Evolutionary conservation across 2,329 filamentous ascomycete genomes (phyloP).

Genomic region (Teratosphaeria gauchensis): DNA sequence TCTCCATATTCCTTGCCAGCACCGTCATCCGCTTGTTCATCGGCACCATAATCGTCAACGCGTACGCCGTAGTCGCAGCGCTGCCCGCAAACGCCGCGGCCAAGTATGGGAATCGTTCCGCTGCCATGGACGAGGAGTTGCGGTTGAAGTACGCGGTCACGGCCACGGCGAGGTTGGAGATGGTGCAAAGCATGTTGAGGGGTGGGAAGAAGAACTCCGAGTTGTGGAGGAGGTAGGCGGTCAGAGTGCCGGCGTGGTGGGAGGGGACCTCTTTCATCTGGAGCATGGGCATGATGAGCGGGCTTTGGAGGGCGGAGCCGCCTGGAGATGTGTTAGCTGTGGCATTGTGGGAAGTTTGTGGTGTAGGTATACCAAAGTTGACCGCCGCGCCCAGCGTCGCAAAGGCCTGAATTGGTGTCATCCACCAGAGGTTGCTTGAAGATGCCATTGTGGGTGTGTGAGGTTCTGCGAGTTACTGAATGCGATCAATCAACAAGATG

Average conservation of each 20-base stretch:
- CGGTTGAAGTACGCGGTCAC: conserved; percentile 18
- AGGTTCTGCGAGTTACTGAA: neutral
- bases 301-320: conserved; percentile 24
- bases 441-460: conserved; percentile 13
- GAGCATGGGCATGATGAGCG: conserved; percentile 24
- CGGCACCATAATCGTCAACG: conserved; percentile 22
- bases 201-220: conserved; percentile 24
- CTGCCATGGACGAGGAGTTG: conserved; percentile 10
- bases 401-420: conserved; percentile 22
- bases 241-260: conserved; percentile 17
- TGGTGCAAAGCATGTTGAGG: conserved; percentile 21
- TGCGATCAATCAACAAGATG: neutral
- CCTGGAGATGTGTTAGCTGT: conserved; percentile 8
- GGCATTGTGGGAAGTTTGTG: neutral
- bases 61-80: conserved; percentile 21
- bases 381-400: conserved; percentile 20
- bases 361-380: conserved; percentile 19
- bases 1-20: conserved; percentile 14
- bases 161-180: conserved; percentile 21
- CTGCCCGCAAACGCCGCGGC: conserved; percentile 14
- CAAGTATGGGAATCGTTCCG: conserved; percentile 18
- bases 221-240: conserved; percentile 21
- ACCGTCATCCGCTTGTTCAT: conserved; percentile 22
- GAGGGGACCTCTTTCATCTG: conserved; percentile 15
- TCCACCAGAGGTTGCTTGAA: conserved; percentile 20